phyloP scores from a whole-genome alignment of 2,329 filamentous ascomycete species.

The Sporothrix globosa region DNA sequence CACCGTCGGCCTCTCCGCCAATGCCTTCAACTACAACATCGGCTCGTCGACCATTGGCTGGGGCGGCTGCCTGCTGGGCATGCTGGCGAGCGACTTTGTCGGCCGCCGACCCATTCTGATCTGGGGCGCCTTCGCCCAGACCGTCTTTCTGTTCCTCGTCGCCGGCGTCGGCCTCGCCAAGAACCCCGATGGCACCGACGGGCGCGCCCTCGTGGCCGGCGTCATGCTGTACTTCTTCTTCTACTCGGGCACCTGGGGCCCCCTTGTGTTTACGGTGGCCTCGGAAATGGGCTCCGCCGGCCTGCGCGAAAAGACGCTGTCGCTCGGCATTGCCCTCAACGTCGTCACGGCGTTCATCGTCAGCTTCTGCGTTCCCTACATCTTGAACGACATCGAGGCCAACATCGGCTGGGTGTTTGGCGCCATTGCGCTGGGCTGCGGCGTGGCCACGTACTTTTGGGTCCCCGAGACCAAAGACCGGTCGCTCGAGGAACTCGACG shows the following conservation, averaged over 20 bases:
- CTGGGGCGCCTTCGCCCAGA: slow-evolving; percentile 26
- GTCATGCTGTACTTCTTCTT: slow-evolving; percentile 31
- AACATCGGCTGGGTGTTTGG: slow-evolving; percentile 31
- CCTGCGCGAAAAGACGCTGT: slow-evolving; percentile 29
- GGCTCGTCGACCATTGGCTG: slow-evolving; percentile 30
- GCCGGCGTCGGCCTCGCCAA: slow-evolving; percentile 27
- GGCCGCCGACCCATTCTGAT: slow-evolving; percentile 26
- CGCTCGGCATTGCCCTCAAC: slow-evolving; percentile 29
- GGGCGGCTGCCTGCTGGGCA: slow-evolving; percentile 29
- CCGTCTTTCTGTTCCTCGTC: slow-evolving; percentile 26
- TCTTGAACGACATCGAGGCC: slow-evolving; percentile 30
- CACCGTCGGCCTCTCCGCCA: slow-evolving; percentile 25
- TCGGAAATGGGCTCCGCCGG: slow-evolving; percentile 25
- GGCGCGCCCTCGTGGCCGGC: slow-evolving; percentile 24
- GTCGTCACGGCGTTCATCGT: slow-evolving; percentile 26
- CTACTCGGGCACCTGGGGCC: slow-evolving; percentile 28
- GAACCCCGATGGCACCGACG: slow-evolving; percentile 17
- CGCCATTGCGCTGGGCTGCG: slow-evolving; percentile 24
- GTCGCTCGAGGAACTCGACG: slow-evolving; percentile 28
- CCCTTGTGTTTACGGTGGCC: slow-evolving; percentile 20
- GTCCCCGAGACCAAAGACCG: slow-evolving; percentile 30
- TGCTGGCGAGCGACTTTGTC: slow-evolving; percentile 30
- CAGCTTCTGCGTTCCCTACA: slow-evolving; percentile 31
- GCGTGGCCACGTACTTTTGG: slow-evolving; percentile 19
- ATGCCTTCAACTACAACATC: slow-evolving; percentile 32